Base-by-base conservation (phyloP, 495 filamentous ascomycete genomes). In the Aspergillus sclerotiicarbonarius region DNA sequence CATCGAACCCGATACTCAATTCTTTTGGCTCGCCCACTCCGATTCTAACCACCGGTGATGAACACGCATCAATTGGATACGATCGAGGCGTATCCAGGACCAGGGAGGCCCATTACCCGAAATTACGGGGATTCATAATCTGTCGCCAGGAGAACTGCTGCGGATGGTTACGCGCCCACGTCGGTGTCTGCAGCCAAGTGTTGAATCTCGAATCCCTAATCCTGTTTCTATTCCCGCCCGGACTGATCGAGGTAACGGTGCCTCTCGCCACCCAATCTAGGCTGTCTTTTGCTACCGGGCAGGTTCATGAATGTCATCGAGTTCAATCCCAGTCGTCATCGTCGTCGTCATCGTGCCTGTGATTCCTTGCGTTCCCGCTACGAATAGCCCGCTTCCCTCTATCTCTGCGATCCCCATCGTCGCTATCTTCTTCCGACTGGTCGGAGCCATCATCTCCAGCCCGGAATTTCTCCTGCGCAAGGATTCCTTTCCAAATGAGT, bases 271-370 rank as follows among this genome's bases (percentile, higher is more conserved):
- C 13, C n/a, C 3, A 41, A n/a, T 4, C 5, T 1, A n/a, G 13
- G 8, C 13, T 41, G 10, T 2, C n/a, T 2, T 13, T 41, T 41
- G 37, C 37, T 3, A 41, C 13, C 32, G 5, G 5, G 13, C 13
- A 29, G n/a, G 13, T 6, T 25, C 47, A 6, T 32, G 8, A 6
- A 15, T 3, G 25, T 3, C 18, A 46, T 37, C n/a, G 13, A 21
- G 35, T 53, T 84, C 71, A 90, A 71, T 89, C 85, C 86, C 85
- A 89, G 58, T 89, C 84, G 56, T 84, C 84, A 53, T 80, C 82
- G 56, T 83, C 79, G 35, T 84, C 78, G 47, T 80, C 77, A 16
- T 78, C 65, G 39, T 62, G 56, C 29, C 67, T 59, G 29, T 58
- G 53, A 33, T 54, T 55, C 21, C 44, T 44, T 45, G 53, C 33